phyloP scores from a whole-genome alignment of 305 asterid genomes.

The Fraxinus platypoda region DNA sequence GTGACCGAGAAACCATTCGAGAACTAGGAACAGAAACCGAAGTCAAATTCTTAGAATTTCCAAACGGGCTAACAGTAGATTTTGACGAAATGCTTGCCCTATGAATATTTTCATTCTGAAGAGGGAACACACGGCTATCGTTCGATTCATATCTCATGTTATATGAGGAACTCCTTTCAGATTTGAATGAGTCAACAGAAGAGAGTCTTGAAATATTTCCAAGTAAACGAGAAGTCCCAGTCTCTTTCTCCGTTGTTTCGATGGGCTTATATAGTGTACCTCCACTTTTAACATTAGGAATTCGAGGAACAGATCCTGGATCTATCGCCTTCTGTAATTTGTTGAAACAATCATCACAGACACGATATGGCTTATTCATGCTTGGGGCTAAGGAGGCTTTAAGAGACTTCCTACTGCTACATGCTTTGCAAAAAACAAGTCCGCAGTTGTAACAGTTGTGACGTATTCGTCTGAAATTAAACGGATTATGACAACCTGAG shows the following conservation, averaged over 20 bases:
- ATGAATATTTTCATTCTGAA: constrained; percentile 42
- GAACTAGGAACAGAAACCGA: constrained; percentile 49
- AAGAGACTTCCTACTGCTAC: constrained; percentile 65
- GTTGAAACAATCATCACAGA: constrained; percentile 79
- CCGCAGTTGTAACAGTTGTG: constrained; percentile 98
- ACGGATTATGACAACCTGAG: constrained; percentile 68
- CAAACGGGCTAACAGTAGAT: constrained; percentile 48
- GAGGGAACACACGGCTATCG: constrained; percentile 43
- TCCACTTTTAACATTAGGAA: constrained; percentile 42
- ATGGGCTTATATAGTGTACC: constrained; percentile 34
- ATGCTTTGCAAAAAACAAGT: constrained; percentile 73
- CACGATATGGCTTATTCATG: constrained; percentile 75
- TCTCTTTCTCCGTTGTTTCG: constrained; percentile 47
- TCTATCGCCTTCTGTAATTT: constrained; percentile 60
- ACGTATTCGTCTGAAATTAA: constrained; percentile 74
- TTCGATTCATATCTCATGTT: constrained; percentile 32
- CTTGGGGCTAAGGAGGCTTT: constrained; percentile 87
- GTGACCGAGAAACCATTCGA: constrained; percentile 49
- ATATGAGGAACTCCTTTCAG: constrained; percentile 38
- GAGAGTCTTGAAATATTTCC: constrained; percentile 52
- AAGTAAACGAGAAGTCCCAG: constrained; percentile 30
- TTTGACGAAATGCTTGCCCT: constrained; percentile 52
- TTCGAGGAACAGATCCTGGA: constrained; percentile 34
- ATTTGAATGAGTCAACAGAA: constrained; percentile 60
- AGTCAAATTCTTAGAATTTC: constrained; percentile 36